Evolutionary conservation across 768 basidiomycete species (phyloP).

Genomic region (Termitomyces sp.): DNA sequence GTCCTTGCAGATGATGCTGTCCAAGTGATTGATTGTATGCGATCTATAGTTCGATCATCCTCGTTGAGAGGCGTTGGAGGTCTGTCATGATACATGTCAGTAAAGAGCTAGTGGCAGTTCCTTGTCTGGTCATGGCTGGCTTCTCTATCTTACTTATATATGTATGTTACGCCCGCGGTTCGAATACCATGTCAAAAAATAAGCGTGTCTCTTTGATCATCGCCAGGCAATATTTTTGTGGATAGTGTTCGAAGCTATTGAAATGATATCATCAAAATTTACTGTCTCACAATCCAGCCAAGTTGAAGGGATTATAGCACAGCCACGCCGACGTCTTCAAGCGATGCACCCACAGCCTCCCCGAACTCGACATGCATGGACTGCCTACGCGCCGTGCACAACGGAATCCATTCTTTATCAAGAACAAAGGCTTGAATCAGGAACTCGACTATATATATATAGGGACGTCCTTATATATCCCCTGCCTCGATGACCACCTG

Average conservation of each 20-base stretch:
- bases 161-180: slow-evolving; percentile 11
- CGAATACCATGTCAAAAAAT: not conserved
- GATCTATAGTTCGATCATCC: slow-evolving; percentile 3
- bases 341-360: not conserved
- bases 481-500: not conserved
- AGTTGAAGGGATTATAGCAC: not conserved
- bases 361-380: not conserved
- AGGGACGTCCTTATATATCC: not conserved
- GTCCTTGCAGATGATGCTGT: slow-evolving; percentile 60
- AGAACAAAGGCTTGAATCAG: not conserved
- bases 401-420: not conserved
- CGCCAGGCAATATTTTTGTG: not conserved
- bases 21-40: slow-evolving; percentile 39
- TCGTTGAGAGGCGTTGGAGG: not conserved
- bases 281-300: not conserved
- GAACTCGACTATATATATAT: not conserved
- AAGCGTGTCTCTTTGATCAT: not conserved
- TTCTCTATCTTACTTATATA: slow-evolving; percentile 13
- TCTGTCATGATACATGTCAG: not conserved
- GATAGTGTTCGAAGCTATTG: not conserved
- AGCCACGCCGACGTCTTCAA: slow-evolving; percentile 4
- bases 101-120: not conserved
- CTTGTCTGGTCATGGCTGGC: slow-evolving; percentile 1
- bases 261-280: slow-evolving; percentile 2
- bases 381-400: not conserved